A percentile compares a stretch with the other conserved stretches of the same genome.
phyloP scores from a whole-genome alignment of 2,329 filamentous ascomycete genomes.

The Daldinia sp. region DNA sequence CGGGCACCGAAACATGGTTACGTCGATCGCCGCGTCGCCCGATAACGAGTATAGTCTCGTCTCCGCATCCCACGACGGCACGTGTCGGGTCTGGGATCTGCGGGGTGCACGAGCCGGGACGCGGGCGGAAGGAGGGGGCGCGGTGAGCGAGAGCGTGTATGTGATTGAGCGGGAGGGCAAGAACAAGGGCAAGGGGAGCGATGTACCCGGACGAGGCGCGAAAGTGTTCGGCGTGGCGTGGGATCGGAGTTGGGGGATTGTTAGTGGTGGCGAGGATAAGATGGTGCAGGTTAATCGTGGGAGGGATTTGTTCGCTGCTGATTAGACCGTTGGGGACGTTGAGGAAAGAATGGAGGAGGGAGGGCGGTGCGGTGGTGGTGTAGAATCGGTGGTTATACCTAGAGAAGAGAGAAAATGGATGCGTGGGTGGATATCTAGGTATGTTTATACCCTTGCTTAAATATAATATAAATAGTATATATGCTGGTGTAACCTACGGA shows the following conservation, averaged over 20 bases:
- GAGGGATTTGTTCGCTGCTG: conserved; percentile 55
- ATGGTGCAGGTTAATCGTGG: conserved; percentile 89
- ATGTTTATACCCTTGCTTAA: conserved; percentile 1
- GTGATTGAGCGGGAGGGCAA: conserved; percentile 77
- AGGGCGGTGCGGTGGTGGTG: background rate
- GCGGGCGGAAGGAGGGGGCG: conserved; percentile 67
- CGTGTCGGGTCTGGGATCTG: conserved; percentile 93
- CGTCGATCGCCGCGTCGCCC: conserved; percentile 59
- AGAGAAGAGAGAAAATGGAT: conserved; percentile 11
- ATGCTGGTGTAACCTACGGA: background rate
- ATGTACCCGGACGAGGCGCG: conserved; percentile 77
- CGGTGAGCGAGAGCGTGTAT: conserved; percentile 78
- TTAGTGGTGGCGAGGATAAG: conserved; percentile 93
- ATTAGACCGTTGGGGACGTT: background rate
- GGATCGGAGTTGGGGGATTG: conserved; percentile 86
- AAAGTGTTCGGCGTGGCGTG: conserved; percentile 92
- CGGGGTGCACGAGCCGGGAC: conserved; percentile 70
- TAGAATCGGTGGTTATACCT: conserved; percentile 4
- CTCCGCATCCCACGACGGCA: conserved; percentile 90
- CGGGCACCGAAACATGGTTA: conserved; percentile 81
- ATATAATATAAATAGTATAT: conserved; percentile 1
- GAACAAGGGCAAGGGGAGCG: conserved; percentile 61
- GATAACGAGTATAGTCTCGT: conserved; percentile 83
- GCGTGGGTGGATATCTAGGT: conserved; percentile 3
- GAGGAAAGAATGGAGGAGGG: background rate